Conservation (phyloP, 345 rosid species). For the Excoecaria agallocha region DNA sequence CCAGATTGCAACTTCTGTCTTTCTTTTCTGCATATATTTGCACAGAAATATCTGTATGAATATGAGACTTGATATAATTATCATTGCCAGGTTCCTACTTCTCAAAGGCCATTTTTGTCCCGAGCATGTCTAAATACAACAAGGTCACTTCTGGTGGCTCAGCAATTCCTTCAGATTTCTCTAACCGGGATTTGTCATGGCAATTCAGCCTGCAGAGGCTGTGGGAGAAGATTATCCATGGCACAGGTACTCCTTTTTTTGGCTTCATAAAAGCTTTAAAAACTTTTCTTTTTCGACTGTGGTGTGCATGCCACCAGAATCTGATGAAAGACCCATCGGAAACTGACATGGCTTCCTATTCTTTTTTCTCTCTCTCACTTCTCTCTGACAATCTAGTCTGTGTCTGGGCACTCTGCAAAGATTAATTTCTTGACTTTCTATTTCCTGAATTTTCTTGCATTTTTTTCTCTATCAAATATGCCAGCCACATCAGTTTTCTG, state of each 20-base stretch:
- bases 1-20: not conserved
- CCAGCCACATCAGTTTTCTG: too few species aligned
- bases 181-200: constrained; percentile 64
- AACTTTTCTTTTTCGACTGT: not conserved
- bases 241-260: constrained; percentile 41
- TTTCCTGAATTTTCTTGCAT: too few species aligned
- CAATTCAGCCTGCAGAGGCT: constrained; percentile 65
- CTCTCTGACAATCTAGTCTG: not conserved
- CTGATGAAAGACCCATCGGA: not conserved
- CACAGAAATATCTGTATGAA: not conserved
- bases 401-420: too few species aligned
- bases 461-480: too few species aligned
- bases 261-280: not conserved
- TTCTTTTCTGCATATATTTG: not conserved
- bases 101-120: constrained; percentile 78
- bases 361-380: not conserved
- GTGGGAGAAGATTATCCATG: constrained; percentile 70
- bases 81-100: constrained; percentile 60
- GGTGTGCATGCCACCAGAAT: not conserved
- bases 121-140: constrained; percentile 70
- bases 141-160: constrained; percentile 68
- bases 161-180: constrained; percentile 38
- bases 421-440: too few species aligned
- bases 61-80: constrained; percentile 9
- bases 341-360: not conserved